phyloP scores from a whole-genome alignment of 352 stramenopile genomes.

The Salisapilia sapeloensis region DNA sequence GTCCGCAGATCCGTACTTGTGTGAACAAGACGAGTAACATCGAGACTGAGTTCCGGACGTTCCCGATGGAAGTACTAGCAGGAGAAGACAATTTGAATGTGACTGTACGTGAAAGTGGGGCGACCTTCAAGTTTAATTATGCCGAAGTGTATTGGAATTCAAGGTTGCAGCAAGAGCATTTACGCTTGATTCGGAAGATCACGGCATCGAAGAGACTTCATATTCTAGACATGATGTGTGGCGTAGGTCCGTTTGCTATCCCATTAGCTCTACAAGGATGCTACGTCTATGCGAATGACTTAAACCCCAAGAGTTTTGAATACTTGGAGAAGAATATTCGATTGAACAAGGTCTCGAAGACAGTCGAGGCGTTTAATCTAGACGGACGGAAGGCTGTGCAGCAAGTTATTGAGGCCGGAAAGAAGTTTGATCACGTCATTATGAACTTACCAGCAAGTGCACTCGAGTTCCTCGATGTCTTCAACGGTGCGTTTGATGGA shows the following conservation, averaged over 20 bases:
- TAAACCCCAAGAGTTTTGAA: slow-evolving; percentile 84
- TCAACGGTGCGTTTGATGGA: slow-evolving; percentile 40
- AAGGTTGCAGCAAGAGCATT: slow-evolving; percentile 88
- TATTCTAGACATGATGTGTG: slow-evolving; percentile 93
- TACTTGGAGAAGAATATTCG: slow-evolving; percentile 85
- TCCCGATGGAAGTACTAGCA: slow-evolving; percentile 92
- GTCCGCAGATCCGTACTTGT: slow-evolving; percentile 83
- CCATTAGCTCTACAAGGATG: slow-evolving; percentile 79
- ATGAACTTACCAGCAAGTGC: slow-evolving; percentile 94
- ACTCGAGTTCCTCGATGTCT: slow-evolving; percentile 86
- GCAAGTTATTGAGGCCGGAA: slow-evolving; percentile 42
- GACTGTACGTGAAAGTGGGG: slow-evolving; percentile 87
- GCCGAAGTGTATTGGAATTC: slow-evolving; percentile 96
- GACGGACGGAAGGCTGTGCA: slow-evolving; percentile 88
- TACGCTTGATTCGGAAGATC: slow-evolving; percentile 78
- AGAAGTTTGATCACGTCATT: slow-evolving; percentile 82
- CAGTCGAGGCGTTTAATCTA: slow-evolving; percentile 80
- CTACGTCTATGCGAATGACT: slow-evolving; percentile 85
- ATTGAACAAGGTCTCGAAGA: slow-evolving; percentile 80
- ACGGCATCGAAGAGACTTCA: slow-evolving; percentile 38
- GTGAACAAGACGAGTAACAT: slow-evolving; percentile 97
- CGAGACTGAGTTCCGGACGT: slow-evolving; percentile 89
- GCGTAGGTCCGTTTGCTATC: slow-evolving; percentile 92
- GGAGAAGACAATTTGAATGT: slow-evolving; percentile 76
- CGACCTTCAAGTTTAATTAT: slow-evolving; percentile 91